Evolutionary conservation across 2,329 filamentous ascomycete genomes (phyloP), one percentile per base, ranked within the genome.

Genomic region (Geosmithia putterillii): DNA sequence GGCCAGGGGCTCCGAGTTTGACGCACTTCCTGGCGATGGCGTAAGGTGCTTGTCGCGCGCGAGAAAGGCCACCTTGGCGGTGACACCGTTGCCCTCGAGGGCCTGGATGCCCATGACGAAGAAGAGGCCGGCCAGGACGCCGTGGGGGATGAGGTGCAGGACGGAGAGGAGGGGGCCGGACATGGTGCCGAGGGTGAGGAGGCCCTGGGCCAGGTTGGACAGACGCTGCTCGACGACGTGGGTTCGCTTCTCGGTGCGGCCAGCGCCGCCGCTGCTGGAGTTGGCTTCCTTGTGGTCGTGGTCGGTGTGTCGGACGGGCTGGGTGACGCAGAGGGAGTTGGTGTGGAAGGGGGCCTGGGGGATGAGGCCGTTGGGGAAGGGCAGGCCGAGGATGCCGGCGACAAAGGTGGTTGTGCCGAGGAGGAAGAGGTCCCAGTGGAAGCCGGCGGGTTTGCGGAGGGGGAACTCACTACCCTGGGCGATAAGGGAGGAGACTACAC

Each of bases 341-440:
- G 85, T 90, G 59, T 90, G 85, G 59, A 89, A 89, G 1, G 85
- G 85, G 0, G 85, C 85, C 62, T 90, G 85, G 0, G 85, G 85
- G 50, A 90, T 89, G 22, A 90, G 75, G 25, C 85, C 85, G 57
- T 90, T 90, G 42, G 86, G 86, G 51, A 86, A 86, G 1, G 85
- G 86, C 10, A 90, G 71, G 15, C 86, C 85, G 14, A 90, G 68
- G 21, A 90, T 68, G 10, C 85, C 85, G 3, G 83, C 81, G 1
- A 89, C 63, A 41, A 81, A 83, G 0, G 85, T 89, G 1, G 84
- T 89, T 22, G 86, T 65, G 4, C 86, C 86, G 1, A 90, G 76
- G 23, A 90, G 75, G 63, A 88, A 89, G 35, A 90, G 60, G 52
- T 90, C 85, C 85, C 85, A 90, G 62, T 90, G 85, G 55, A 90